Conservation (phyloP, 371 early-diverging fungal genomes). For the Mucor circinelloides region DNA sequence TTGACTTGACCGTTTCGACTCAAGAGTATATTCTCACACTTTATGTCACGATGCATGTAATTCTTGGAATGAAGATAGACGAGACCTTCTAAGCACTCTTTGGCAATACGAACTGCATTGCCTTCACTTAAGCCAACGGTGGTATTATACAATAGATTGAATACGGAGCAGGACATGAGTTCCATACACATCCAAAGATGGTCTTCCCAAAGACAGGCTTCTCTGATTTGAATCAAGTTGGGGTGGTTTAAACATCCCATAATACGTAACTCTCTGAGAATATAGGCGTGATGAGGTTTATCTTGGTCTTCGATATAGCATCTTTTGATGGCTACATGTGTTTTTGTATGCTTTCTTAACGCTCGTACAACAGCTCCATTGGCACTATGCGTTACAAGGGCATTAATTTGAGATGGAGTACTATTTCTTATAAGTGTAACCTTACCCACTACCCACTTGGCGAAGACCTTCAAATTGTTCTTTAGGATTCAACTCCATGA, state of each 20-base stretch:
- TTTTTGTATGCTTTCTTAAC: conserved; percentile 18
- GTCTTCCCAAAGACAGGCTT: conserved; percentile 48
- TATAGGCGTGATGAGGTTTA: conserved; percentile 45
- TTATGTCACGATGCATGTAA: conserved; percentile 58
- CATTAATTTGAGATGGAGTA: neutral
- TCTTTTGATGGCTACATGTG: conserved; percentile 53
- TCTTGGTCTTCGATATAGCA: conserved; percentile 55
- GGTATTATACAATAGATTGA: conserved; percentile 44
- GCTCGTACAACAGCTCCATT: conserved; percentile 29
- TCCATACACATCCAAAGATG: conserved; percentile 59
- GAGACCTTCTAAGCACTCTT: conserved; percentile 49
- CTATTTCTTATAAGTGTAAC: neutral
- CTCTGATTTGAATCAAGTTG: conserved; percentile 42
- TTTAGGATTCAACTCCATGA: conserved; percentile 45
- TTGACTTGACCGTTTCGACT: conserved; percentile 52
- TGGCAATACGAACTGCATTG: conserved; percentile 41
- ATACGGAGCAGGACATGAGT: conserved; percentile 54
- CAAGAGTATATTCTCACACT: conserved; percentile 54
- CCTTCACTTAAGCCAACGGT: conserved; percentile 47
- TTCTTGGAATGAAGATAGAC: conserved; percentile 51
- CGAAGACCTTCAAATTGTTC: conserved; percentile 38
- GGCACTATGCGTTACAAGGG: conserved; percentile 7
- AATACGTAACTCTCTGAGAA: conserved; percentile 50
- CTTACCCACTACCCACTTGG: conserved; percentile 55
- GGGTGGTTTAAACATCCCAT: conserved; percentile 49